Base-by-base conservation (phyloP, 2,329 filamentous ascomycete genomes). In the Coniochaeta hoffmannii region DNA sequence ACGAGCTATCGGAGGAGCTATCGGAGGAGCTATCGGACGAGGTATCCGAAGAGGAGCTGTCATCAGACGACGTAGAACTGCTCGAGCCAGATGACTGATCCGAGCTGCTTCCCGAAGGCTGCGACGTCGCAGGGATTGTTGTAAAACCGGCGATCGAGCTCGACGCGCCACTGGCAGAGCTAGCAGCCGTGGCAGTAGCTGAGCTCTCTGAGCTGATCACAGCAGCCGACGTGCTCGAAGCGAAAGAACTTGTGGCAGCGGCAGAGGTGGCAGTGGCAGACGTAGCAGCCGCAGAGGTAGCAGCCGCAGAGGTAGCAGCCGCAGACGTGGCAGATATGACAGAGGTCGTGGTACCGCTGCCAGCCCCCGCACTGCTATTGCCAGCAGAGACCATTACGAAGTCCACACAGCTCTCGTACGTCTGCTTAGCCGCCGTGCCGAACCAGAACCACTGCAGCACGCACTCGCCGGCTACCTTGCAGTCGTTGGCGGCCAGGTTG, bases 371-470 rank as follows among this genome's bases (percentile, higher is more conserved):
- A 11, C 22, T 28, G 24, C 41, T 28, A 28, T 46, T 46, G 24
- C 41, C 19, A 19, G 41, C 41, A n/a, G 41, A 24, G 10, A 46
- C 41, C 10, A 65, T 50, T 15, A 68, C 61, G 54, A 72, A 73
- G 56, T 73, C 70, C 9, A 73, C 61, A 36, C 71, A 73, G 57
- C 68, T 71, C 59, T 71, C 63, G 46, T 73, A 73, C 1, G 69
- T 73, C 64, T 73, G 71, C 60, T 68, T 60, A 0, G 70, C 69
- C 1, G 50, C 58, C 1, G 65, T 67, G 1, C 69, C 70, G 54
- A 70, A 68, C 70, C 70, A 73, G 67, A 76, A 77, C 72, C 77
- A 79, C 52, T 79, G 74, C 58, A 73, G 35, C 4, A 71, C 69
- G 26, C 71, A 72, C 44, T 67, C 62, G 4, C 70, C 71, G 0